A percentile compares a stretch with the other conserved stretches of the same genome.
Conservation (phyloP, 371 early-diverging fungal genomes). For the Circinella minor region DNA sequence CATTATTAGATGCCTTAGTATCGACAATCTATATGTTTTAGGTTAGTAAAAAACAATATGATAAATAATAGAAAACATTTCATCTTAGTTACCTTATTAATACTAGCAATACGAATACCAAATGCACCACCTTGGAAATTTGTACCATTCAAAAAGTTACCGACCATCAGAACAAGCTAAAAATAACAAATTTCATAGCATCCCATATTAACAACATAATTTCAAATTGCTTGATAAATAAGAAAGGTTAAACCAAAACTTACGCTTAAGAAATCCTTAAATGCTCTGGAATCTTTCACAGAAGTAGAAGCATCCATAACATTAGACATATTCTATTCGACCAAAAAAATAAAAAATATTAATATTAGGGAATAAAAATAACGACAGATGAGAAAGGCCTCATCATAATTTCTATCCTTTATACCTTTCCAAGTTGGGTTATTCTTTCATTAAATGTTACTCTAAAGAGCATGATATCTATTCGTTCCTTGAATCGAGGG, state of each 20-base stretch:
- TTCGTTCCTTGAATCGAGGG: constrained; percentile 78
- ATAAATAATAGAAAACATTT: background rate
- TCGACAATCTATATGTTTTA: constrained; percentile 65
- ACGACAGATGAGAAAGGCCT: too few relatives aligned
- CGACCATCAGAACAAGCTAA: constrained; percentile 83
- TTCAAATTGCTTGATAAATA: too few relatives aligned
- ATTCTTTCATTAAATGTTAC: constrained; percentile 75
- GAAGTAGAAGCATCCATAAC: constrained; percentile 62
- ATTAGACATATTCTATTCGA: constrained; percentile 47
- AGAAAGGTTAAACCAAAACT: constrained; percentile 1
- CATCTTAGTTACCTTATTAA: constrained; percentile 68
- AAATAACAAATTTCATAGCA: constrained; percentile 19
- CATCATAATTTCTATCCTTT: constrained; percentile 3
- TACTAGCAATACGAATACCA: constrained; percentile 88
- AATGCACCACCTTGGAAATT: constrained; percentile 90
- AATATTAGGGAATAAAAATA: background rate
- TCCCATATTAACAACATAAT: too few relatives aligned
- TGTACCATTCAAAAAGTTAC: constrained; percentile 92
- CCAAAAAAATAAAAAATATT: constrained; percentile 1
- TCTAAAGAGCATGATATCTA: constrained; percentile 78
- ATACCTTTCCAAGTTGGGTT: constrained; percentile 67
- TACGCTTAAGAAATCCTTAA: constrained; percentile 61
- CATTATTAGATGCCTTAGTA: constrained; percentile 74
- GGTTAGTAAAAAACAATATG: background rate
- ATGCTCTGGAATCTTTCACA: constrained; percentile 55